Evolutionary conservation across 2,329 filamentous ascomycete genomes (phyloP).

Genomic region (Boeremia exigua): DNA sequence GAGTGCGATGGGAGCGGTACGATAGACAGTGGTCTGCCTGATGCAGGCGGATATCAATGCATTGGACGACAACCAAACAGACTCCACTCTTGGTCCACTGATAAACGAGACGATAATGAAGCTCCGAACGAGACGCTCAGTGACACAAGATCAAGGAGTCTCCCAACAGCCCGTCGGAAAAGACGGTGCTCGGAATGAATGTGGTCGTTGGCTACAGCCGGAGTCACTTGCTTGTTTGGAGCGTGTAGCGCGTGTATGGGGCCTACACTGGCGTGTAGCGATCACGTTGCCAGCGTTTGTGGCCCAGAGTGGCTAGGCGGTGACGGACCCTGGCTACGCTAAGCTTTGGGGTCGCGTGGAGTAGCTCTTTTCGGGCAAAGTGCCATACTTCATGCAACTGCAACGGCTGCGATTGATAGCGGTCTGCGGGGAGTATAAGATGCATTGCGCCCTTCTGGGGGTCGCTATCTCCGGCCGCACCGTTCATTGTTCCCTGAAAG

Average conservation of each 20-base stretch:
- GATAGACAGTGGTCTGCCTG: neutral
- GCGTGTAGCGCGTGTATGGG: conserved; percentile 13
- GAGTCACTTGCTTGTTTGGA: neutral
- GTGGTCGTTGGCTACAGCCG: neutral
- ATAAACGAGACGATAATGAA: no score
- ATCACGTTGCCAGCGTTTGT: neutral
- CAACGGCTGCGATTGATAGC: conserved; percentile 5
- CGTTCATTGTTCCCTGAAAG: neutral
- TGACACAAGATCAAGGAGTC: neutral
- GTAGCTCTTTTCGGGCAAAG: conserved; percentile 15
- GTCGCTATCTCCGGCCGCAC: neutral
- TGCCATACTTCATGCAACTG: neutral
- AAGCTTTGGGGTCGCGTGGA: conserved; percentile 18
- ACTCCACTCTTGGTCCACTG: no score
- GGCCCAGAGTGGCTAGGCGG: conserved; percentile 4
- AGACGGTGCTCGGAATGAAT: neutral
- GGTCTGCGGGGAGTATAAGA: conserved; percentile 7
- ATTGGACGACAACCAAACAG: neutral
- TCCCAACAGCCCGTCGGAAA: conserved; percentile 8
- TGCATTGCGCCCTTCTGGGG: neutral
- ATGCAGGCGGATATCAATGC: no score
- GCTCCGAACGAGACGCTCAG: no score
- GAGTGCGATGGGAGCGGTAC: neutral
- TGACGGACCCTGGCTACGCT: conserved; percentile 7
- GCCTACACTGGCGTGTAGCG: conserved; percentile 1